Evolutionary conservation across 2,329 filamentous ascomycete genomes (phyloP), one percentile per base, ranked within the genome.

Genomic region (Escovopsis sp.): DNA sequence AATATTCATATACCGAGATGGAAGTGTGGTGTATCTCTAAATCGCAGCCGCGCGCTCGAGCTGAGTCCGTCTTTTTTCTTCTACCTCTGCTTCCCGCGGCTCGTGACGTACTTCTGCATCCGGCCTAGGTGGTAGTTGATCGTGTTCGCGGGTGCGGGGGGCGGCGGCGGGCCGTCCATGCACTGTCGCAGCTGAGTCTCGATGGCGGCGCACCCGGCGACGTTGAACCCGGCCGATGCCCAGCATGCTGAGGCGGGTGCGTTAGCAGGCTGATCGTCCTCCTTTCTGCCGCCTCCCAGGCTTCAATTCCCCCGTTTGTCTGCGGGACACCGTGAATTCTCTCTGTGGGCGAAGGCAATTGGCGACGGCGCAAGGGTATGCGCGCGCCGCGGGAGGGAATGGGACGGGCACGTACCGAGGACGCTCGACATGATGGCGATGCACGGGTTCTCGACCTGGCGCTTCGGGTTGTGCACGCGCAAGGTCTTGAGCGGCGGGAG

Each of bases 111-210:
- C 72, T 55, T 81, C 73, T 65, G 80, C 74, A 69, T 93, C 69
- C 91, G 77, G 51, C 75, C 74, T 36, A 96, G 69, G 60, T 95
- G 88, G 70, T 88, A 88, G 66, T 96, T 96, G 75, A 96, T 87
- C 61, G 79, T 89, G 67, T 80, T 85, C 59, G 76, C 75, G 30
- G 59, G 55, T 41, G 61, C 57, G 11, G 63, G 53, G 36, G 63
- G 53, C 45, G 60, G 69, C 69, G 56, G 77, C 48, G 81, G 79
- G 43, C 74, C 74, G 67, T 96, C 89, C 86, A 95, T 94, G 65
- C 78, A 83, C 30, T 63, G 61, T 26, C 79, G 72, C 46, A 83
- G 65, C 42, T 75, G 68, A 43, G 69, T 68, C 61, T 81, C 77
- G 50, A 81, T 57, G 36, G 68, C 66, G 23, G 68, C 67, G 58